These are phyloP conservation scores for Pseudocercospora fuligena DNA, from an alignment of 2,329 filamentous ascomycete species.

Conservation along the genomic window DNA sequence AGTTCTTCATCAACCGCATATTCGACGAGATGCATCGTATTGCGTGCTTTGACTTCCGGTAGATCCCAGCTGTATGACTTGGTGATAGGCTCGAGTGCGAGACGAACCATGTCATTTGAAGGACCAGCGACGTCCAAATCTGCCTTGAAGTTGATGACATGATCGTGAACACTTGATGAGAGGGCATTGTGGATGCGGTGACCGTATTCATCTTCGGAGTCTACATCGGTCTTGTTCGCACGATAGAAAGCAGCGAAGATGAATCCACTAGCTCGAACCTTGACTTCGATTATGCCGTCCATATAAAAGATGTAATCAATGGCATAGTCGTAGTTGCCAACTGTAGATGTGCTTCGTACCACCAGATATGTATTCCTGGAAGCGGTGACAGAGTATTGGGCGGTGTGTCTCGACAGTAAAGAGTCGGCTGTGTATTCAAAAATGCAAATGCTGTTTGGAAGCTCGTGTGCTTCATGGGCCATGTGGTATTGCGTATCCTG, in stretches of 20 bases:
- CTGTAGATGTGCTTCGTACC: constrained; percentile 54
- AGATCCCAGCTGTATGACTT: constrained; percentile 39
- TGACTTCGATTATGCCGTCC: constrained; percentile 58
- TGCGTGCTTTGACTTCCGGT: constrained; percentile 34
- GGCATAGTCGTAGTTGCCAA: constrained; percentile 62
- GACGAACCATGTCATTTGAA: constrained; percentile 43
- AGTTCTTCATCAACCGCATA: constrained; percentile 34
- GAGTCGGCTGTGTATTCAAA: constrained; percentile 59
- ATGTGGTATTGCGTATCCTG: constrained; percentile 50
- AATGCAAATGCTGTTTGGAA: constrained; percentile 57
- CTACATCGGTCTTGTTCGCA: constrained; percentile 45
- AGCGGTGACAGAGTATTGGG: constrained; percentile 47
- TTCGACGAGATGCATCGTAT: constrained; percentile 41
- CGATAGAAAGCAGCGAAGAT: constrained; percentile 57
- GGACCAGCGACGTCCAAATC: constrained; percentile 46
- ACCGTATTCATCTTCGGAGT: constrained; percentile 44
- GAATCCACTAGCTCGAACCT: constrained; percentile 60
- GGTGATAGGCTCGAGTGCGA: constrained; percentile 39
- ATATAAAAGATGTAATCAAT: constrained; percentile 59
- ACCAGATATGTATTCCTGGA: constrained; percentile 54
- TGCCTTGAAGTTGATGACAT: constrained; percentile 49
- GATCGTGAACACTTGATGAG: constrained; percentile 45
- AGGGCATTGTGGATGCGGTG: constrained; percentile 46
- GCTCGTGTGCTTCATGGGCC: constrained; percentile 50
- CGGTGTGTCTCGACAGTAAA: constrained; percentile 57